Base-by-base conservation (phyloP, 1,284 basidiomycete species). In the Naganishia albida region DNA sequence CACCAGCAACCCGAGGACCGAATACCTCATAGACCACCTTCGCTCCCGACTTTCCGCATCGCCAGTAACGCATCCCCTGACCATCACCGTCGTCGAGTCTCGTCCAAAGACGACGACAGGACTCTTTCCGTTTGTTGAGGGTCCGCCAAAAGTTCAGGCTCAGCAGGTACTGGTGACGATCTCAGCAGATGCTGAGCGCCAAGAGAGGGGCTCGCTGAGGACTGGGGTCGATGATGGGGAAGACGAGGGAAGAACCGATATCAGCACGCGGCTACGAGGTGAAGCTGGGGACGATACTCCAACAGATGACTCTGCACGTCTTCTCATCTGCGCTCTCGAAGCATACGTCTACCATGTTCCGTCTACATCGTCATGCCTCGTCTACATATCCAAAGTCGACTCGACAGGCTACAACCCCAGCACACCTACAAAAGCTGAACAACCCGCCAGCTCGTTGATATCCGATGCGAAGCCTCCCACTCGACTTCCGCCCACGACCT, bases 371-470 rank as follows among this genome's bases (percentile, higher is more conserved):
- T 87, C 88, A 1, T 83, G 83, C 1, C 84, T 99, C 40, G 80
- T 99, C 25, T 97, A 98, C 78, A 83, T 98, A 52, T 90, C 91
- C 56, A 99, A 99, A 79, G 87, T 97, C 63, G 96, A 98, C 76
- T 88, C 93, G 15, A 93, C 92, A 0, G 94, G 94, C 0, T 91
- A 90, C 72, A 46, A 70, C 23, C 63, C 67, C 71, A 72, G 30
- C 65, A 75, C 7, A 85, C 85, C 2, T 83, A 87, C 52, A 85
- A n/a, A 71, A 1, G 91, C 91, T 15, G 38, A 18, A 3, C 42
- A 56, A 13, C 42, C 40, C 26, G 26, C 25, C 0, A 79, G 84
- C 1, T 76, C 83, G 2, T 23, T 16, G 18, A n/a, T 8, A 26
- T 7, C 38, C 10, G 59, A 34, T 12, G 6, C 46, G 20, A 60